Conservation (phyloP, 768 basidiomycete genomes). For the Trametopsis cervina region DNA sequence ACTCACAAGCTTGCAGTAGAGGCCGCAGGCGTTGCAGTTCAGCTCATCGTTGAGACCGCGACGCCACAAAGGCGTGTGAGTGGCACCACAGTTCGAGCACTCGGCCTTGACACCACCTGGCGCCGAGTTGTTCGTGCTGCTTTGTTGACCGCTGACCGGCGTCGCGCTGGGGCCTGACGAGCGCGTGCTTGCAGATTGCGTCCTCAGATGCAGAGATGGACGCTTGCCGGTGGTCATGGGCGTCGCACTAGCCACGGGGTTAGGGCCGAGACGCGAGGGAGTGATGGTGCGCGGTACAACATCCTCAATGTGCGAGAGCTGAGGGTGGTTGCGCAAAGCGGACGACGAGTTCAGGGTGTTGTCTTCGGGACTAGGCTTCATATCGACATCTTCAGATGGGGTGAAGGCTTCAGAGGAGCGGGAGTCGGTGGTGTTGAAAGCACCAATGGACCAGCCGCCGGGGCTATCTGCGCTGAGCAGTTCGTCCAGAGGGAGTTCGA, state of each 20-base stretch:
- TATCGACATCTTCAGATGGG: slow-evolving; percentile 25
- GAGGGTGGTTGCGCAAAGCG: slow-evolving; percentile 26
- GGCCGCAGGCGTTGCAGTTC: slow-evolving; percentile 84
- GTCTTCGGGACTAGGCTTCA: slow-evolving; percentile 23
- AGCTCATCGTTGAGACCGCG: slow-evolving; percentile 82
- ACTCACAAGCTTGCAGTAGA: slow-evolving; percentile 74
- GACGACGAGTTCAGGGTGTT: slow-evolving; percentile 27
- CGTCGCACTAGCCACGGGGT: slow-evolving; percentile 39
- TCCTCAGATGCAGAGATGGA: slow-evolving; percentile 58
- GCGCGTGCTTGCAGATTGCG: slow-evolving; percentile 38
- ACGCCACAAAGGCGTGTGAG: slow-evolving; percentile 83
- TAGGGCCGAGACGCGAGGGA: slow-evolving; percentile 51
- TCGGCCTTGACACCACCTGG: slow-evolving; percentile 69
- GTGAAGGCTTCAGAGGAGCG: slow-evolving; percentile 17
- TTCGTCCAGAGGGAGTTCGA: slow-evolving; percentile 83
- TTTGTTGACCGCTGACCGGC: slow-evolving; percentile 40
- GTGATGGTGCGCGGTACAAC: slow-evolving; percentile 44
- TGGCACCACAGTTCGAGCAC: slow-evolving; percentile 84
- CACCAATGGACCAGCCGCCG: slow-evolving; percentile 22
- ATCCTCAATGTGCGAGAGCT: slow-evolving; percentile 37
- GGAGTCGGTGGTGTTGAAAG: slow-evolving; percentile 12
- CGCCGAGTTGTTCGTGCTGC: slow-evolving; percentile 30
- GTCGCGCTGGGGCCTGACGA: slow-evolving; percentile 61
- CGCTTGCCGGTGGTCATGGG: slow-evolving; percentile 28
- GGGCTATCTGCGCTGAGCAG: slow-evolving; percentile 47